Base-by-base conservation (phyloP, 1,284 basidiomycete species). In the Fistulinella cinereoalba region DNA sequence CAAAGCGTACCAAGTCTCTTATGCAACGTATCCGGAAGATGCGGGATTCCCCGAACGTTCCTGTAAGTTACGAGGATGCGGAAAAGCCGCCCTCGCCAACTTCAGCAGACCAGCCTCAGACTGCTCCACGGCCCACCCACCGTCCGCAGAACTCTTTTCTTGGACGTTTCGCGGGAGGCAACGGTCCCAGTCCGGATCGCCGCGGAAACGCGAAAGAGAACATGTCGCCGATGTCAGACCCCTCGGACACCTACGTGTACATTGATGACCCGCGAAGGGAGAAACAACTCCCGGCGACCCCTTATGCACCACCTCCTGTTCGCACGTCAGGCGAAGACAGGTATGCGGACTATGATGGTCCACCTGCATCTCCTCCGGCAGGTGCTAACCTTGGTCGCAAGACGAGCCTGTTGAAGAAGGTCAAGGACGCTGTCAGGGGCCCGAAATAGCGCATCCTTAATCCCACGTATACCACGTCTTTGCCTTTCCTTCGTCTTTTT, bases 21-120 rank as follows among this genome's bases (percentile, higher is more conserved):
- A 89, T 91, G 80, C 84, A 89, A 43, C 83, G 88, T 50, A 86
- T 91, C 57, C 82, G 85, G 50, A 87, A 82, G 67, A 88, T 89
- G 84, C 83, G 88, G 36, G 87, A 90, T 58, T 71, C 81, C 13
- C 87, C 87, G 12, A 90, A 88, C 53, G 79, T 89, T 1, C 88
- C 88, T n/a, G 76, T 85, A n/a, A 70, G 68, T 36, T 66, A 74
- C 34, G 72, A 77, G 41, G 73, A 72, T 27, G 67, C 71, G 16
- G 68, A 66, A 31, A 61, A 61, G 6, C 68, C 70, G 13, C 77
- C 79, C 3, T 79, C 81, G 1, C 70, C 76, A 1, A 71, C 74
- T 29, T 67, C 73, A 21, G 64, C 67, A 25, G 75, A 81, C 41
- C 66, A 69, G 37, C 50, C 61, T 53, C 58, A 51, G 53, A 32